phyloP scores from a whole-genome alignment of 2,329 filamentous ascomycete species.

The Nemania sp. region DNA sequence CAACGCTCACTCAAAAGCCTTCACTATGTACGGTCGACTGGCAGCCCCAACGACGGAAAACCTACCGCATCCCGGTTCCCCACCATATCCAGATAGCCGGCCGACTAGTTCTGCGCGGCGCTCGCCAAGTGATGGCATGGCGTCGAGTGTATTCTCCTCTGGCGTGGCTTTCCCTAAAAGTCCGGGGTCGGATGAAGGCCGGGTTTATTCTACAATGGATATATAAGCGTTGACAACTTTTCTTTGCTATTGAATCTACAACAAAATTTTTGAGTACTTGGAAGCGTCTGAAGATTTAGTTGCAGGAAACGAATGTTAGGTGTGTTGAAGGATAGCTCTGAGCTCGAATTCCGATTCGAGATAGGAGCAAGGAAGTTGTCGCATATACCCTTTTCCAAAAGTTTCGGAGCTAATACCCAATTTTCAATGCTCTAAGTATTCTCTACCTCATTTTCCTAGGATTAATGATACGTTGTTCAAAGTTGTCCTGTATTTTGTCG shows the following conservation, averaged over 20 bases:
- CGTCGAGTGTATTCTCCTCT: slow-evolving; percentile 43
- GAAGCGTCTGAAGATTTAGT: not conserved
- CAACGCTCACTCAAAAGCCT: slow-evolving; percentile 61
- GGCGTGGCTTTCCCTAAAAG: slow-evolving; percentile 7
- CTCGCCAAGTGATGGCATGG: slow-evolving; percentile 39
- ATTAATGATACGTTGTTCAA: not conserved
- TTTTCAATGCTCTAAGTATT: not conserved
- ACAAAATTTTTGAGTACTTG: not conserved
- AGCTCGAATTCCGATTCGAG: not conserved
- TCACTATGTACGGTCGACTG: slow-evolving; percentile 65
- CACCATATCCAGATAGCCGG: slow-evolving; percentile 44
- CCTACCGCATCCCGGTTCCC: slow-evolving; percentile 34
- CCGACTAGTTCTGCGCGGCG: slow-evolving; percentile 41
- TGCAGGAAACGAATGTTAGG: not conserved
- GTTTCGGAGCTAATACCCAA: not conserved
- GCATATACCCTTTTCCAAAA: not conserved
- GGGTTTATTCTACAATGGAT: slow-evolving; percentile 7
- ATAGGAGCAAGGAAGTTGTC: not conserved
- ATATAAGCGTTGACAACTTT: not conserved
- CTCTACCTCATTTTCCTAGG: not conserved
- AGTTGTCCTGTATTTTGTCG: too few relatives aligned
- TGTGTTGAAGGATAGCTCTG: not conserved
- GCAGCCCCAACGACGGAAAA: slow-evolving; percentile 52
- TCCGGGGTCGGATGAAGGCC: slow-evolving; percentile 31
- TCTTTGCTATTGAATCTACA: not conserved